Evolutionary conservation across 192 early-diverging fungal genomes (phyloP).

Genomic region (Backusella circina): DNA sequence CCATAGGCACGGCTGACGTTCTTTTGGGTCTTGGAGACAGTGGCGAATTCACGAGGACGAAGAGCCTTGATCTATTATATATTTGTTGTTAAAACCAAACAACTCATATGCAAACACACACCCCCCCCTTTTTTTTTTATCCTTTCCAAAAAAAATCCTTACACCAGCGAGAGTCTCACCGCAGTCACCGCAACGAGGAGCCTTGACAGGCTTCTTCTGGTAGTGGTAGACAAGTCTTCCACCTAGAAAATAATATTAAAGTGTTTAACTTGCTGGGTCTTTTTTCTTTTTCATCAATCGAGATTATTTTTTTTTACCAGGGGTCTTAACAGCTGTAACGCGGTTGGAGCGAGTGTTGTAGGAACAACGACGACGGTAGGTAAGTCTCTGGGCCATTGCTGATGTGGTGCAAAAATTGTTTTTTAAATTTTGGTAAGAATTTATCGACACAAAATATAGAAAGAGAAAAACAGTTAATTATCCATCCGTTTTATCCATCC

Average conservation of each 20-base stretch:
- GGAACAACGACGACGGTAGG: constrained; percentile 79
- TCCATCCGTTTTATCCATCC: constrained; percentile 2
- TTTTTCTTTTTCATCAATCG: neutral
- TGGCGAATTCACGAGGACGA: constrained; percentile 87
- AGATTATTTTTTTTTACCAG: constrained; percentile 57
- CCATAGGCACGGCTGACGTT: constrained; percentile 93
- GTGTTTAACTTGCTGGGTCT: neutral
- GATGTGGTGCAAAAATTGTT: neutral
- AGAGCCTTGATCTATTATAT: constrained; percentile 58
- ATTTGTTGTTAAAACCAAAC: neutral
- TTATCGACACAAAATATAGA: neutral
- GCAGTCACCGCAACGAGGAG: constrained; percentile 97
- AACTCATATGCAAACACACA: neutral
- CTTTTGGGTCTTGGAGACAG: constrained; percentile 91
- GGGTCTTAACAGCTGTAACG: constrained; percentile 83
- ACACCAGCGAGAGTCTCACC: constrained; percentile 85
- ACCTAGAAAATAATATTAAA: constrained; percentile 43
- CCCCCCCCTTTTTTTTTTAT: neutral
- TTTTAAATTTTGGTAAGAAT: neutral
- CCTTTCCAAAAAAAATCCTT: constrained; percentile 29
- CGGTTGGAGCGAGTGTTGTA: constrained; percentile 93
- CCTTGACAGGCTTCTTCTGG: constrained; percentile 89
- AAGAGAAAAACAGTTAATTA: neutral
- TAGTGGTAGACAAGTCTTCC: constrained; percentile 90
- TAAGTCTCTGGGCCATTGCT: constrained; percentile 75